A percentile compares a stretch with the other conserved stretches of the same genome.
These are phyloP conservation scores for Solanum etuberosum DNA, from an alignment of 257 asterid genomes.

Conservation along the genomic window DNA sequence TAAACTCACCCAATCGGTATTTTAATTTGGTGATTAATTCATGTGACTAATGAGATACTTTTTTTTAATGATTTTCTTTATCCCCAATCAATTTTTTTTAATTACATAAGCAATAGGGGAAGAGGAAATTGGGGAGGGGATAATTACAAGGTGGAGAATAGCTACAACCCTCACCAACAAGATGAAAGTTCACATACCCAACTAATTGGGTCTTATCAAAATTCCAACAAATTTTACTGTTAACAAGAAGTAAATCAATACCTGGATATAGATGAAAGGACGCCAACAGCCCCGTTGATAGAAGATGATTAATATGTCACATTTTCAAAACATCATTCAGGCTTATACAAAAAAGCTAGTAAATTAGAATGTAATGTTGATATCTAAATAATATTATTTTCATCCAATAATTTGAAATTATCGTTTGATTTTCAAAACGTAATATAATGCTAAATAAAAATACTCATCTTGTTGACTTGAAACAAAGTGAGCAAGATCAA, in stretches of 20 bases:
- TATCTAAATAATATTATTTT: background rate
- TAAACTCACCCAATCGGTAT: background rate
- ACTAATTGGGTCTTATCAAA: background rate
- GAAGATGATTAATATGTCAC: background rate
- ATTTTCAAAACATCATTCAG: background rate
- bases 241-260: background rate
- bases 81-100: no score
- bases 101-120: no score
- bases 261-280: background rate
- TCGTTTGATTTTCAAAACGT: background rate
- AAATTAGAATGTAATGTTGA: background rate
- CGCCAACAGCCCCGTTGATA: background rate
- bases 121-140: background rate
- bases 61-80: no score
- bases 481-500: no score
- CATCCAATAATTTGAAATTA: background rate
- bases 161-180: background rate
- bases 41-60: background rate
- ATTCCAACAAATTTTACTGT: background rate
- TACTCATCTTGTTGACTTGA: no score
- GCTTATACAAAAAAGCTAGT: background rate
- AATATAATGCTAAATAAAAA: no score
- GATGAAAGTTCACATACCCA: background rate
- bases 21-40: no score
- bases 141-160: background rate